Conservation (phyloP, 139 green algal genomes). For the Asterochloris erici region DNA sequence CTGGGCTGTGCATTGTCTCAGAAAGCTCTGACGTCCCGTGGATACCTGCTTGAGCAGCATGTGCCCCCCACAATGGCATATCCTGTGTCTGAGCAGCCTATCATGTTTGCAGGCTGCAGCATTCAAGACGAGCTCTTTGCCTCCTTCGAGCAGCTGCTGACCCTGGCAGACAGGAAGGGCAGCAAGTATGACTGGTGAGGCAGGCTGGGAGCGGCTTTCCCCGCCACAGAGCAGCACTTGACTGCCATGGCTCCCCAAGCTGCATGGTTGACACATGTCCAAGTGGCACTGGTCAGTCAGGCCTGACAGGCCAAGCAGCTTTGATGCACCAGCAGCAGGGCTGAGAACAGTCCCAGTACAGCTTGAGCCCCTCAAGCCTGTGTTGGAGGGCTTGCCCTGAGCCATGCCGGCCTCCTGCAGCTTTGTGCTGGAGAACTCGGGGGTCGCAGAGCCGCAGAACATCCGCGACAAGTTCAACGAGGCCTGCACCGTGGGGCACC, state of each 20-base stretch:
- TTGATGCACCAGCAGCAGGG: no score
- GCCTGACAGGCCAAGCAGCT: no score
- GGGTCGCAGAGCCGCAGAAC: slow-evolving; percentile 89
- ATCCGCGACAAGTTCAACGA: slow-evolving; percentile 89
- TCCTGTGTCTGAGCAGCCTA: no score
- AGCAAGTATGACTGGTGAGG: slow-evolving; percentile 64
- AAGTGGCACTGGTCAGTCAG: no score
- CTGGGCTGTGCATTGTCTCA: background rate
- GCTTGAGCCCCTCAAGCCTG: no score
- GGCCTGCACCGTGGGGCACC: slow-evolving; percentile 52
- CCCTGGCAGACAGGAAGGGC: slow-evolving; percentile 64
- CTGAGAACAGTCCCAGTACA: background rate
- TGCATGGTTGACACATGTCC: no score
- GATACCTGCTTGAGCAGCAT: background rate
- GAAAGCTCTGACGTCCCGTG: background rate
- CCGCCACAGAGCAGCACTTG: no score
- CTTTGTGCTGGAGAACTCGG: slow-evolving; percentile 91
- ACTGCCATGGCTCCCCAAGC: no score
- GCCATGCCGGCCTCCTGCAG: slow-evolving; percentile 19
- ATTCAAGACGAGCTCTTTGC: slow-evolving; percentile 88
- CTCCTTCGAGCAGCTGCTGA: slow-evolving; percentile 82
- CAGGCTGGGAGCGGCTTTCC: background rate
- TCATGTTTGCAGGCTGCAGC: slow-evolving; percentile 62
- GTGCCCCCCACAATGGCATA: background rate
- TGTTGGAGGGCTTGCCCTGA: background rate